Conservation (phyloP, 208 protist genomes). For the Porcisia deanei region DNA sequence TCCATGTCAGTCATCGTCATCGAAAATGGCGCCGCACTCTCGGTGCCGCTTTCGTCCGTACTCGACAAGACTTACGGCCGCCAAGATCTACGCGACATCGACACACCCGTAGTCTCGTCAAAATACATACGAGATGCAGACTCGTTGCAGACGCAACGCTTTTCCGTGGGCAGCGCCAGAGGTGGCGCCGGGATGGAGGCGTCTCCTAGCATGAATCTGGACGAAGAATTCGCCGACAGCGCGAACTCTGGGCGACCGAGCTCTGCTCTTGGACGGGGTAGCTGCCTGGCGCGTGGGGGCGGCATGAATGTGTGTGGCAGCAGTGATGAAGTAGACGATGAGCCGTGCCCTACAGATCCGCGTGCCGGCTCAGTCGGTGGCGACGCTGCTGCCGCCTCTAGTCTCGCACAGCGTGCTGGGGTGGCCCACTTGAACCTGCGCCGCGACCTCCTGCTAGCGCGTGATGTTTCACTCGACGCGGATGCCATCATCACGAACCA, state of each 20-base stretch:
- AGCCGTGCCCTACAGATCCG: constrained; percentile 44
- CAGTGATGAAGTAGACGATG: constrained; percentile 24
- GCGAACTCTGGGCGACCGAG: constrained; percentile 12
- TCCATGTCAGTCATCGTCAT: constrained; percentile 90
- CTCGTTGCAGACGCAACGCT: constrained; percentile 49
- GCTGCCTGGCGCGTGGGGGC: constrained; percentile 21
- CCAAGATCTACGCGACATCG: constrained; percentile 77
- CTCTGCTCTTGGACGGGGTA: constrained; percentile 17
- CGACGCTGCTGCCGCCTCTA: constrained; percentile 23
- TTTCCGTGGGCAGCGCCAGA: constrained; percentile 46
- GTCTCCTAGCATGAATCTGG: constrained; percentile 42
- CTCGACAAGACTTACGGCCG: constrained; percentile 82
- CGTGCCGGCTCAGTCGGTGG: constrained; percentile 24
- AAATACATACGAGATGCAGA: constrained; percentile 53
- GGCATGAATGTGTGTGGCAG: constrained; percentile 2
- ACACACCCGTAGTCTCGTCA: constrained; percentile 78
- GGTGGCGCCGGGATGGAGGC: constrained; percentile 17
- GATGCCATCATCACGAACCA: constrained; percentile 83
- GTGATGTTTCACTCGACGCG: constrained; percentile 68
- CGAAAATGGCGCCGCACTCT: constrained; percentile 75
- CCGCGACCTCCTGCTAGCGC: constrained; percentile 45
- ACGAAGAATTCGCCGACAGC: constrained; percentile 34
- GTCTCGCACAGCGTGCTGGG: constrained; percentile 50
- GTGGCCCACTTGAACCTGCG: constrained; percentile 48
- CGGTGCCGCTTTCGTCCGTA: constrained; percentile 72